Evolutionary conservation across 2,329 filamentous ascomycete genomes (phyloP), one percentile per base, ranked within the genome.

Genomic region (Xylariaceae sp.): DNA sequence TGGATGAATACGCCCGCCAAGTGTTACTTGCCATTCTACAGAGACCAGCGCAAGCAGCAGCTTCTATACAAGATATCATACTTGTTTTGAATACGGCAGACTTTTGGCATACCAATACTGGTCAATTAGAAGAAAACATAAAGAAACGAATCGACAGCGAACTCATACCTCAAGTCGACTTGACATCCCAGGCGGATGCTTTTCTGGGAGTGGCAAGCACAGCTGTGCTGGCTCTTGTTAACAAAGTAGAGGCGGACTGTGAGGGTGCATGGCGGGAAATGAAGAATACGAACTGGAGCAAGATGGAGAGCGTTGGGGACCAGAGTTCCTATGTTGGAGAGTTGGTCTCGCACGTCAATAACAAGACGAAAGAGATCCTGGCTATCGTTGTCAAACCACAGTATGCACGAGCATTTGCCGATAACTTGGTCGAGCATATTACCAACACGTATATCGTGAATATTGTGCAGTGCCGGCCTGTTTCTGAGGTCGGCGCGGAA

Each of bases 251-350:
- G 71, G 73, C 87, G 0, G 88, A 88, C 55, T 88, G 92, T 67
- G 93, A 97, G 65, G 84, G 88, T 0, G 87, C 88, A 13, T 99
- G 93, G 94, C 85, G 92, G 58, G 94, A 97, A 77, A 99, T 99
- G 94, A 88, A 88, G 64, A 96, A 97, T 71, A 96, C 89, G 0
- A 89, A 92, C 53, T 99, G 94, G 94, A 89, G 88, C 73, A 92
- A 89, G 64, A 89, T 99, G 80, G 94, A 97, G 67, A 89, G 83
- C 61, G 94, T 96, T 3, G 90, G 90, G 50, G 94, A 99, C 72
- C 92, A 97, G 71, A 97, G 92, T 74, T 87, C 89, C 0, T 99
- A 97, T 68, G 90, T 97, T 30, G 84, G 86, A 7, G 90, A 96
- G 72, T 79, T 99, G 2, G 76, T 96, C 51, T 83, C 82, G 55